A percentile compares a stretch with the other conserved stretches of the same genome.
Evolutionary conservation across 805 yeast genomes (phyloP).

Genomic region (Pichia phayaonensis): DNA sequence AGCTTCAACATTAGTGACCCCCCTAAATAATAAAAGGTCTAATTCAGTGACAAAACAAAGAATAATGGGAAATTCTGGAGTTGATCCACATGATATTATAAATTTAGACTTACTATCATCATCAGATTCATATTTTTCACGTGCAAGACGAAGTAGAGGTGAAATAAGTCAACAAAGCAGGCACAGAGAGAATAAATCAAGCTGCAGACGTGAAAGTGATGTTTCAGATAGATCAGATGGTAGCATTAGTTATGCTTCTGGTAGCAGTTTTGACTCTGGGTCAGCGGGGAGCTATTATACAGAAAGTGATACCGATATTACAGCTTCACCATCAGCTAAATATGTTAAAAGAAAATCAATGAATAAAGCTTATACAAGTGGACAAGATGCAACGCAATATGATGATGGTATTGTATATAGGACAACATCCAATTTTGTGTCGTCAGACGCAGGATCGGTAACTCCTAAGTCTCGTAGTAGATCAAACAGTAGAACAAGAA

Average conservation of each 20-base stretch:
- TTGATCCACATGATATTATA: not conserved
- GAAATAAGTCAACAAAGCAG: not conserved
- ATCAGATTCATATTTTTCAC: slow-evolving; percentile 29
- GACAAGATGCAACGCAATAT: not conserved
- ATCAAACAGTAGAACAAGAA: slow-evolving; percentile 6
- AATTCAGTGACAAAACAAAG: not conserved
- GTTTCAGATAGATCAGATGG: slow-evolving; percentile 19
- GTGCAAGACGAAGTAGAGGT: slow-evolving; percentile 19
- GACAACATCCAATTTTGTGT: not conserved
- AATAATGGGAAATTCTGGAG: not conserved
- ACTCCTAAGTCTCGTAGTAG: slow-evolving; percentile 4
- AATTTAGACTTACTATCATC: slow-evolving; percentile 17
- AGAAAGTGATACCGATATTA: slow-evolving; percentile 20
- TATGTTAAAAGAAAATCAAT: slow-evolving; percentile 6
- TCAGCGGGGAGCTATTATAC: slow-evolving; percentile 1
- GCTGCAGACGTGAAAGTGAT: slow-evolving; percentile 21
- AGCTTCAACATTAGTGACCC: not conserved
- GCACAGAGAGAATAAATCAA: not conserved
- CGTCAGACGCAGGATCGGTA: not conserved
- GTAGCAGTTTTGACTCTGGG: slow-evolving; percentile 1
- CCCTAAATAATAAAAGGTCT: not conserved
- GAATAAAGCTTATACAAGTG: not conserved
- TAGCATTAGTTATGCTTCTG: slow-evolving; percentile 1
- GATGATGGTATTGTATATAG: slow-evolving; percentile 6
- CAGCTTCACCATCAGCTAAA: slow-evolving; percentile 15